These are phyloP conservation scores for Cairneyella variabilis DNA, from an alignment of 495 filamentous ascomycete genomes.

Conservation along the genomic window DNA sequence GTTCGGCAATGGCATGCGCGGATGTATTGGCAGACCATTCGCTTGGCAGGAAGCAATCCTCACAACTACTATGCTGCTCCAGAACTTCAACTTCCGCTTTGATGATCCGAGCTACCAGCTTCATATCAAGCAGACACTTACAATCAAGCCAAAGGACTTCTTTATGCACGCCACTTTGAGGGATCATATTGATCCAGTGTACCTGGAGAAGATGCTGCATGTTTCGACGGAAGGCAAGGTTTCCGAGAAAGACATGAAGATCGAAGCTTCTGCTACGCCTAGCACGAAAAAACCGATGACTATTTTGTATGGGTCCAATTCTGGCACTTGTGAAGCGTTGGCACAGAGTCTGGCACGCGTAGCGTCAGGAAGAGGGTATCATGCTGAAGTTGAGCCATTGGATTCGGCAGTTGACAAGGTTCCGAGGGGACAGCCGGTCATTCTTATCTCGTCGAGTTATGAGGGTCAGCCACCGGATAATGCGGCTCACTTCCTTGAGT, in stretches of 20 bases:
- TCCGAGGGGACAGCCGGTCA: constrained; percentile 56
- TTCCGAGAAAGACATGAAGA: constrained; percentile 18
- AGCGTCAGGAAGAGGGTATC: constrained; percentile 54
- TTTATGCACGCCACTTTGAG: constrained; percentile 62
- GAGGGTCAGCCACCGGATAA: constrained; percentile 77
- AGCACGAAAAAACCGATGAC: constrained; percentile 44
- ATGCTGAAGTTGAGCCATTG: constrained; percentile 50
- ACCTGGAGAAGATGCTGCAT: constrained; percentile 50
- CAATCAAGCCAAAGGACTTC: constrained; percentile 70
- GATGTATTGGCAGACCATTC: constrained; percentile 54
- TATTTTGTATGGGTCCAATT: constrained; percentile 72
- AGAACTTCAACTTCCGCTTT: constrained; percentile 57
- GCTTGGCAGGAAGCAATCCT: constrained; percentile 61
- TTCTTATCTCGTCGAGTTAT: constrained; percentile 68
- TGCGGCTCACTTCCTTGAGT: constrained; percentile 63
- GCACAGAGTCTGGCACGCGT: constrained; percentile 58
- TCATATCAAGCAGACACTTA: constrained; percentile 66
- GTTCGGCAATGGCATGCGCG: constrained; percentile 54
- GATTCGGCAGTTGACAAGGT: constrained; percentile 60
- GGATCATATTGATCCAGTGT: constrained; percentile 51
- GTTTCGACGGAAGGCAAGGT: not conserved
- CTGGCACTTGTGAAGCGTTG: constrained; percentile 70
- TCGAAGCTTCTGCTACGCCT: constrained; percentile 14
- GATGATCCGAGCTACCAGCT: constrained; percentile 60
- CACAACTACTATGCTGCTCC: constrained; percentile 51